Percentiles rank a stretch among this genome's conserved stretches.
Evolutionary conservation across 371 early-diverging fungal genomes (phyloP).

Genomic region (Chytridiales sp.): DNA sequence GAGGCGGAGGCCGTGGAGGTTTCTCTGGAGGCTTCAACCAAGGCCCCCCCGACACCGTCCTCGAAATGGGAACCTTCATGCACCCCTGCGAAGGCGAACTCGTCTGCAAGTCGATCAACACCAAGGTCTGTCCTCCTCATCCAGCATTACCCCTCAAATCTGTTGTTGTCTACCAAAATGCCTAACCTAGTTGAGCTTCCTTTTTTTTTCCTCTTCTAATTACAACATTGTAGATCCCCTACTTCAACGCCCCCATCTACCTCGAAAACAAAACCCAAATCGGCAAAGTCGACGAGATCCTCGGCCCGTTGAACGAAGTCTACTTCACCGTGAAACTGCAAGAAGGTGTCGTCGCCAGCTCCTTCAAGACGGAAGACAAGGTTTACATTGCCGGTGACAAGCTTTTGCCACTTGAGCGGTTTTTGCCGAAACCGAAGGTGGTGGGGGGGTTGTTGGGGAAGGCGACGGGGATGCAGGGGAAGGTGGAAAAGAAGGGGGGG

Average conservation of each 20-base stretch:
- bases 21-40: constrained; percentile 45
- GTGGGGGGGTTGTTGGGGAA: constrained; percentile 45
- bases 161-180: too few relatives aligned
- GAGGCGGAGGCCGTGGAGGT: constrained; percentile 44
- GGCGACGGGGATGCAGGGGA: constrained; percentile 50
- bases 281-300: constrained; percentile 99
- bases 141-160: too few relatives aligned
- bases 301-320: constrained; percentile 97
- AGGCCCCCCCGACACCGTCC: constrained; percentile 78
- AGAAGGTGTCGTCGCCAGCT: constrained; percentile 89
- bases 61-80: constrained; percentile 88
- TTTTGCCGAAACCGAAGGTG: constrained; percentile 92
- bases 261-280: constrained; percentile 96
- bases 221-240: constrained; percentile 87
- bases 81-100: constrained; percentile 97
- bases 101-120: constrained; percentile 90
- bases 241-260: constrained; percentile 98
- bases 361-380: constrained; percentile 86
- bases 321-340: constrained; percentile 95
- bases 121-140: constrained; percentile 38
- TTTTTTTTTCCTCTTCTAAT: background rate
- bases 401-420: constrained; percentile 92
- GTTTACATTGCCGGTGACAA: constrained; percentile 93
- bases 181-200: background rate
- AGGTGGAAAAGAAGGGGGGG: constrained; percentile 42